These are phyloP conservation scores for Austroboletus novae-zelandiae DNA, from an alignment of 1,284 basidiomycete genomes.

Conservation along the genomic window DNA sequence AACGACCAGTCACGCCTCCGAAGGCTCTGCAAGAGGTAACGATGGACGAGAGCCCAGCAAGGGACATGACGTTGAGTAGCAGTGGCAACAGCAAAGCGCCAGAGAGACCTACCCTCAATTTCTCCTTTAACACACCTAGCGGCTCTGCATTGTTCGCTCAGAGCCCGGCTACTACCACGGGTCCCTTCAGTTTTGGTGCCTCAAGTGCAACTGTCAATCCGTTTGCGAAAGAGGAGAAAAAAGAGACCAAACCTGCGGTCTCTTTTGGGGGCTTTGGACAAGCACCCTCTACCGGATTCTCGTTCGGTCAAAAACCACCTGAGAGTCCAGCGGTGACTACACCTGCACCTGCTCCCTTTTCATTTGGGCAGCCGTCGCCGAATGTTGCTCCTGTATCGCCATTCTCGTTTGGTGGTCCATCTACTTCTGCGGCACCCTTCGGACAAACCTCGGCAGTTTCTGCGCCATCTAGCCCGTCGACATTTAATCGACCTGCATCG, in stretches of 20 bases:
- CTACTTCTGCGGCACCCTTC: conserved; percentile 43
- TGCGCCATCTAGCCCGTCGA: conserved; percentile 55
- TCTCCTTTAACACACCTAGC: conserved; percentile 41
- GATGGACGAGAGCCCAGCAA: conserved; percentile 70
- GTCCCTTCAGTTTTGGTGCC: conserved; percentile 31
- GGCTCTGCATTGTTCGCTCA: conserved; percentile 42
- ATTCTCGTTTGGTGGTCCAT: conserved; percentile 45
- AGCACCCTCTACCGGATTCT: conserved; percentile 29
- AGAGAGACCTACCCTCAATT: conserved; percentile 41
- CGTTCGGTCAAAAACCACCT: conserved; percentile 34
- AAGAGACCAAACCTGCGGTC: conserved; percentile 25
- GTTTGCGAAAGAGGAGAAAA: conserved; percentile 35
- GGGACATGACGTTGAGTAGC: conserved; percentile 45
- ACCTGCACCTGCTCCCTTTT: conserved; percentile 39
- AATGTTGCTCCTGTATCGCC: conserved; percentile 36
- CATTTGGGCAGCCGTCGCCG: conserved; percentile 42
- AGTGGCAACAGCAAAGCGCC: conserved; percentile 20
- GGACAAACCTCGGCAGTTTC: conserved; percentile 40
- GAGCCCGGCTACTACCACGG: conserved; percentile 27
- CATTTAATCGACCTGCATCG: conserved; percentile 34
- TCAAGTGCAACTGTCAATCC: conserved; percentile 23
- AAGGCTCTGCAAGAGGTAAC: conserved; percentile 55
- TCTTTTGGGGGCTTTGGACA: conserved; percentile 33
- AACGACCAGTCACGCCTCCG: conserved; percentile 53
- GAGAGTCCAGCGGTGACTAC: conserved; percentile 37